A percentile compares a stretch with the other conserved stretches of the same genome.
Evolutionary conservation across 345 rosid genomes (phyloP).

Genomic region (Citrus unshiu): DNA sequence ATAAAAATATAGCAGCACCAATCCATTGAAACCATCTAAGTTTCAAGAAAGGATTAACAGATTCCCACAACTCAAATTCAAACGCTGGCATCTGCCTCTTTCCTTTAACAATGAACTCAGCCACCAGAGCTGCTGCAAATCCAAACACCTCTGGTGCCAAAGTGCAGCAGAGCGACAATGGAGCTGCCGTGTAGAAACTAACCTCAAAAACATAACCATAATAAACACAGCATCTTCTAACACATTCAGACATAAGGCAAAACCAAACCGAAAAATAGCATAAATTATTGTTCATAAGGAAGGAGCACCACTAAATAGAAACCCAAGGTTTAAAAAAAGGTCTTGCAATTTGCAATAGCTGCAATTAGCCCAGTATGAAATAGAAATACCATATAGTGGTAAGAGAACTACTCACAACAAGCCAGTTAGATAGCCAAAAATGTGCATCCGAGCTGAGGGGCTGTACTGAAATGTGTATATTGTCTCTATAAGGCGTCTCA

Average conservation of each 20-base stretch:
- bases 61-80: slow-evolving; percentile 36
- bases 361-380: background rate
- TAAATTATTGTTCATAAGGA: background rate
- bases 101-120: slow-evolving; percentile 43
- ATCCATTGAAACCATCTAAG: slow-evolving; percentile 60
- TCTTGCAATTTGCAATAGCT: background rate
- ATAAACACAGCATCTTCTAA: background rate
- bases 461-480: slow-evolving; percentile 55
- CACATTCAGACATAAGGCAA: background rate
- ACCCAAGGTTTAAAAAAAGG: background rate
- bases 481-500: slow-evolving; percentile 64
- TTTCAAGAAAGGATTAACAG: slow-evolving; percentile 37
- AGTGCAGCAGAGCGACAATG: slow-evolving; percentile 57
- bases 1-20: slow-evolving; percentile 54
- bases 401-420: slow-evolving; percentile 45
- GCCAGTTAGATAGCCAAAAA: slow-evolving; percentile 58
- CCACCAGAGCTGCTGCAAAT: slow-evolving; percentile 33
- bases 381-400: too few species aligned
- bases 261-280: background rate
- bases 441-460: slow-evolving; percentile 61
- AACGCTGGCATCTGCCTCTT: slow-evolving; percentile 25
- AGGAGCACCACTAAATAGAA: background rate
- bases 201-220: slow-evolving; percentile 10
- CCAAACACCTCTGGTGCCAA: slow-evolving; percentile 37
- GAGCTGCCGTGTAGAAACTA: slow-evolving; percentile 59